Conservation (phyloP, 108 stramenopile genomes). For the Pseudonitzschia delicatissima region DNA sequence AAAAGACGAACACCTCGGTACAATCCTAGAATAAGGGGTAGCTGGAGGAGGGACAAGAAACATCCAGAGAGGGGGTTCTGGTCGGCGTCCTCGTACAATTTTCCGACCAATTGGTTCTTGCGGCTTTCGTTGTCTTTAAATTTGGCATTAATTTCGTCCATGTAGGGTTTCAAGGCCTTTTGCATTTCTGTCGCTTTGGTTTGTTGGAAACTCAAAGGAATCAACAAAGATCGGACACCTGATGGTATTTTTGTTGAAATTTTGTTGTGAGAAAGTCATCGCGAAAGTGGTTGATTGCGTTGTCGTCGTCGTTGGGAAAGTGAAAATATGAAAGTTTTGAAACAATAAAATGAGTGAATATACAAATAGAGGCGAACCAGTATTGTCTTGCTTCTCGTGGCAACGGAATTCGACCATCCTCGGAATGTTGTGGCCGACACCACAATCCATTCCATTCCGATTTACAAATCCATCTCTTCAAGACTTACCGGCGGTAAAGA, state of each 20-base stretch:
- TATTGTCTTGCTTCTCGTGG: not conserved
- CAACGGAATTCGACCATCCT: conserved; percentile 17
- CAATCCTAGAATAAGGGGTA: conserved; percentile 92
- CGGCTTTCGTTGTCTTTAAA: conserved; percentile 84
- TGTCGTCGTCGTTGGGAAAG: not conserved
- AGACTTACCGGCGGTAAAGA: conserved; percentile 72
- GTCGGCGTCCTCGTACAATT: conserved; percentile 90
- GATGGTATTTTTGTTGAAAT: conserved; percentile 2
- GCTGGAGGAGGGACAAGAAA: conserved; percentile 81
- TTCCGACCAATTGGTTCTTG: conserved; percentile 85
- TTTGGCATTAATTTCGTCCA: conserved; percentile 87
- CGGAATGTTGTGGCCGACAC: not conserved
- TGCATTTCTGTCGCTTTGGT: conserved; percentile 84
- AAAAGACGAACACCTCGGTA: conserved; percentile 88
- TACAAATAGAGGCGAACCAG: not conserved
- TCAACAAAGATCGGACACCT: conserved; percentile 72
- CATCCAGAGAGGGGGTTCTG: conserved; percentile 96
- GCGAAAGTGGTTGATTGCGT: no score
- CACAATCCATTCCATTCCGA: not conserved
- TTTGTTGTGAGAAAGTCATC: no score
- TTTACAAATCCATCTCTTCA: not conserved
- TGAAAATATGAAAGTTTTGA: not conserved
- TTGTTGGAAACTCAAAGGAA: conserved; percentile 90
- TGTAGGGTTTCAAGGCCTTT: conserved; percentile 89
- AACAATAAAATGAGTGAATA: not conserved